Evolutionary conservation across 2,329 filamentous ascomycete species (phyloP), one percentile per base, ranked within the genome.

Genomic region (Neopestalotiopsis clavispora): DNA sequence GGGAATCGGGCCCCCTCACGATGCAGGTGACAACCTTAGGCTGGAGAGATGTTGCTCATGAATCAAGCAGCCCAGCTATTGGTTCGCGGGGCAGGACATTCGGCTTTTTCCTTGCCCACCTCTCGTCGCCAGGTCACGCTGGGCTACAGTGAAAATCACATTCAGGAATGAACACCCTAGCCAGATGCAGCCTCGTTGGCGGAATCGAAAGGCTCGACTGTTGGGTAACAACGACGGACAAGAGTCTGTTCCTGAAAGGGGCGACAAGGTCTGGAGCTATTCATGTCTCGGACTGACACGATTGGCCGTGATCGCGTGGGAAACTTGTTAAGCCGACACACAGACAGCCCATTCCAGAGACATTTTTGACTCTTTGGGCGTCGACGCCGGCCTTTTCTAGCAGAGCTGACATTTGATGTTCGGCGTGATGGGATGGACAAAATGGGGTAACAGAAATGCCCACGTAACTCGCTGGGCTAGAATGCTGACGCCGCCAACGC

Each of bases 1-100:
- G 23, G 59, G n/a, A 62, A 40, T 30, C 23, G 23, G 23, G 23
- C 7, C 45, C 45, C 59, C 59, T 62, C 59, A 34, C 34, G 34
- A 62, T 62, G 59, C 59, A 62, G 32, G 59, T 62, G 59, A 40
- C 59, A 62, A 62, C 59, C 59, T 62, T 62, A 62, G 59, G 59
- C 32, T 40, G 32, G 5, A 6, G 6, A 62, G 32, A 38, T 34
- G 28, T 62, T 42, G 34, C 34, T 62, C 59, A 62, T 62, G 59
- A 38, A 34, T 40, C 59, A 10, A 20, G 59, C 32, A 12, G 32
- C 28, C 59, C 30, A 62, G n/a, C 32, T 34, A 62, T 62, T 62
- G 59, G 59, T 38, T 62, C 45, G 32, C n/a, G 30, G 34, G 59
- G 59, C 59, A 62, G 59, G n/a, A 40, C 45, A 62, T 62, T 40